Evolutionary conservation across 305 asterid species (phyloP).

Genomic region (Petunia hybrid): DNA sequence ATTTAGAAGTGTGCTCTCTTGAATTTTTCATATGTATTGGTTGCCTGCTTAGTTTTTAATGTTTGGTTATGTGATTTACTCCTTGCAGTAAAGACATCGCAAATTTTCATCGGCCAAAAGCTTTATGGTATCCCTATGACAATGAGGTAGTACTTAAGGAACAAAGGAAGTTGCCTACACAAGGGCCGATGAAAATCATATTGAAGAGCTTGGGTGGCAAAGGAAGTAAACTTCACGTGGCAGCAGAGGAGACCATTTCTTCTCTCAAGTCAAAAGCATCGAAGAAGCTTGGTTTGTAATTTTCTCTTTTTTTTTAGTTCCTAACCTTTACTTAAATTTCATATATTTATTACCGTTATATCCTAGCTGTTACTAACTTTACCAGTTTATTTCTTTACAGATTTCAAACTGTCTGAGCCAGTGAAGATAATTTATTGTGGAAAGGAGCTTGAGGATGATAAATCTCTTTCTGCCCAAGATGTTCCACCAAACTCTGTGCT

Average conservation of each 20-base stretch:
- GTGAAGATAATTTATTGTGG: conserved; percentile 89
- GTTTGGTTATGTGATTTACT: conserved; percentile 43
- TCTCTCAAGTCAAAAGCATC: conserved; percentile 95
- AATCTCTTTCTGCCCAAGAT: conserved; percentile 79
- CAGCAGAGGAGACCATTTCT: conserved; percentile 82
- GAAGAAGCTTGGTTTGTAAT: conserved; percentile 83
- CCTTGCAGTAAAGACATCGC: conserved; percentile 95
- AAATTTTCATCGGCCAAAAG: conserved; percentile 97
- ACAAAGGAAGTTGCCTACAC: conserved; percentile 73
- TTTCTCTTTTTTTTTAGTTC: conserved; percentile 18
- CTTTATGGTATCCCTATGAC: conserved; percentile 98
- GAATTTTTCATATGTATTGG: not conserved
- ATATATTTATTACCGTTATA: conserved; percentile 21
- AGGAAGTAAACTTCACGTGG: conserved; percentile 97
- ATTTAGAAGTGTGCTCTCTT: not conserved
- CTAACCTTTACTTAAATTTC: conserved; percentile 31
- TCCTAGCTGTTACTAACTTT: conserved; percentile 26
- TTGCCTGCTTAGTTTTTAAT: conserved; percentile 25
- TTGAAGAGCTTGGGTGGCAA: conserved; percentile 98
- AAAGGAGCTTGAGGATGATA: conserved; percentile 88
- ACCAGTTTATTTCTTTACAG: conserved; percentile 46
- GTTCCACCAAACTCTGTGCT: conserved; percentile 88
- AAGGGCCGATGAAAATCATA: conserved; percentile 92
- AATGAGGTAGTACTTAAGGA: conserved; percentile 89
- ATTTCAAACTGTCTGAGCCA: conserved; percentile 92